Evolutionary conservation across 768 basidiomycete genomes (phyloP), one percentile per base, ranked within the genome.

Genomic region (Hydnomerulius pinastri): DNA sequence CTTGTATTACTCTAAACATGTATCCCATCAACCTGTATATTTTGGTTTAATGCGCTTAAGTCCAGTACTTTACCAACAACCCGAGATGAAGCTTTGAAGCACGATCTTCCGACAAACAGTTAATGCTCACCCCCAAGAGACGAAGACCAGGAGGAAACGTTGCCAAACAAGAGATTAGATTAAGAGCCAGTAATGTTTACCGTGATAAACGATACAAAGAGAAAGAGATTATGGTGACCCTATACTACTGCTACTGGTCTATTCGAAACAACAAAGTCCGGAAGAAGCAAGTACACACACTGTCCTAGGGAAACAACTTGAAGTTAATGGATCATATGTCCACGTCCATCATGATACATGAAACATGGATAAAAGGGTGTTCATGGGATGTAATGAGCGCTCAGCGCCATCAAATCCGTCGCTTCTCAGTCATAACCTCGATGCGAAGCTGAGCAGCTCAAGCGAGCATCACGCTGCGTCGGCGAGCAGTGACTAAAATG

Each of bases 401-500:
- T 18, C 50, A 10, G 48, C 50, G 53, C 50, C 63, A 64, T 58
- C 40, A 44, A 44, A 29, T 35, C 15, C 5, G 18, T 54, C 32
- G 40, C 30, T 6, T 23, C 20, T 12, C 18, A 23, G 12, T 24
- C 39, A 77, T 62, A 17, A 33, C 77, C 60, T 9, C 61, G 61
- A 25, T 64, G 55, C 15, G 62, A 60, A 21, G 30, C 33, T n/a
- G 23, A 10, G 32, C 23, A 18, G 38, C 37, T 69, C 56, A 72
- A 48, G 61, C 66, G 48, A 69, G 67, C 59, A 73, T 71, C 38
- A 77, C 64, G 63, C 82, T 84, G 47, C 78, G 80, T 51, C 82
- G 75, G 47, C 77, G 74, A 28, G 70, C 62, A 9, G 78, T 85
- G 57, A 87, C 73, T 51, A 86, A 72, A 58, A 85, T 76, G 63